Conservation (phyloP, 805 yeast species). For the Wickerhamomyces silvicola region DNA sequence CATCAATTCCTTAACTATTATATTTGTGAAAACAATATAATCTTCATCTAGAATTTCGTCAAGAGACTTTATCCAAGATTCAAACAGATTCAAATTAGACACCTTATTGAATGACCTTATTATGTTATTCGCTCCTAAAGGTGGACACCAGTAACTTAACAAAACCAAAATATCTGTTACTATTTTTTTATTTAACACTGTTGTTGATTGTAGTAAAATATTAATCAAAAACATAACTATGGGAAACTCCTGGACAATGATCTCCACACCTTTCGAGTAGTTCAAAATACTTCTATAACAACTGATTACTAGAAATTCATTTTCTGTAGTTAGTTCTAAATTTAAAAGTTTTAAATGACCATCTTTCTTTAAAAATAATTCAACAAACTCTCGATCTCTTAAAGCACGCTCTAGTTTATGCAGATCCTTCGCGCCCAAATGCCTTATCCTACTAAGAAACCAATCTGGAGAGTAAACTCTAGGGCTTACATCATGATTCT, state of each 20-base stretch:
- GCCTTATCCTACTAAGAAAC: constrained; percentile 13
- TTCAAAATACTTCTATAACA: constrained; percentile 47
- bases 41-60: constrained; percentile 10
- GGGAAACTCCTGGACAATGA: constrained; percentile 17
- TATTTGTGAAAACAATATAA: constrained; percentile 13
- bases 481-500: neutral
- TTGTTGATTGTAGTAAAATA: constrained; percentile 39
- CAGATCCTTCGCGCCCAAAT: constrained; percentile 13
- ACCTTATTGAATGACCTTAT: constrained; percentile 18
- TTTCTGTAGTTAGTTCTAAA: constrained; percentile 38
- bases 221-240: constrained; percentile 34
- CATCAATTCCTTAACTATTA: constrained; percentile 13
- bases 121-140: constrained; percentile 25
- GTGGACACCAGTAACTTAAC: constrained; percentile 21
- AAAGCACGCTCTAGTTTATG: constrained; percentile 20
- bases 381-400: constrained; percentile 19
- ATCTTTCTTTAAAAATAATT: constrained; percentile 39
- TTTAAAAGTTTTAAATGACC: constrained; percentile 46
- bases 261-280: constrained; percentile 18
- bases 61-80: constrained; percentile 16
- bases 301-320: constrained; percentile 42
- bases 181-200: constrained; percentile 44
- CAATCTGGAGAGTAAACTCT: constrained; percentile 11
- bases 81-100: constrained; percentile 13
- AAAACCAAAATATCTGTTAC: constrained; percentile 45